These are phyloP conservation scores for Salix caprea DNA, from an alignment of 345 rosid species.

Conservation along the genomic window DNA sequence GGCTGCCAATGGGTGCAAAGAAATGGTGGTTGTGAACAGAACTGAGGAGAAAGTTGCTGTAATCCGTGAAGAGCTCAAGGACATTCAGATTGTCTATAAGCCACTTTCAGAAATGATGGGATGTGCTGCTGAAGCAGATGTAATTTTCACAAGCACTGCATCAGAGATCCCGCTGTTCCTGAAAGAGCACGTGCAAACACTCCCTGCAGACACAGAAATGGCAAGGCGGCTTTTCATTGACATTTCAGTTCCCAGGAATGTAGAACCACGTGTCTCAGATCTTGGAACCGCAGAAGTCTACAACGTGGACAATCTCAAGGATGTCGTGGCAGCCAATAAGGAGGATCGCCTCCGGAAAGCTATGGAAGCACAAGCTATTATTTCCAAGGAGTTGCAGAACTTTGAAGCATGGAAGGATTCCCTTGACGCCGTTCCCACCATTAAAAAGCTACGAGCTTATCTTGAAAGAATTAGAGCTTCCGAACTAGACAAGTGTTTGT, in stretches of 20 bases:
- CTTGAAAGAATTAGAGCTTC: slow-evolving; percentile 22
- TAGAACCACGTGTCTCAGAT: slow-evolving; percentile 14
- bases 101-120: slow-evolving; percentile 20
- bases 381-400: slow-evolving; percentile 11
- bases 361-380: slow-evolving; percentile 17
- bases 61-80: slow-evolving; percentile 16
- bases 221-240: slow-evolving; percentile 15
- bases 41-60: slow-evolving; percentile 20
- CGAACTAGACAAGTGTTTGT: slow-evolving; percentile 20
- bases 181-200: slow-evolving; percentile 8
- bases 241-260: slow-evolving; percentile 27
- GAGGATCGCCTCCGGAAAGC: slow-evolving; percentile 26
- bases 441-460: slow-evolving; percentile 19
- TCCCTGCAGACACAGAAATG: slow-evolving; percentile 2
- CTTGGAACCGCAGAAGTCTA: slow-evolving; percentile 17
- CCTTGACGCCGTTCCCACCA: slow-evolving; percentile 22
- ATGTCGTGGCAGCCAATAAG: slow-evolving; percentile 22
- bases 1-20: slow-evolving; percentile 23
- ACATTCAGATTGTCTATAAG: slow-evolving; percentile 16
- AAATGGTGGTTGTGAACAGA: slow-evolving; percentile 21
- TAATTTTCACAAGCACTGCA: slow-evolving; percentile 24
- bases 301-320: slow-evolving; percentile 25
- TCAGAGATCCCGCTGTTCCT: slow-evolving; percentile 21
- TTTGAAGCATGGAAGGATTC: slow-evolving; percentile 32
- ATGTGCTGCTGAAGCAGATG: slow-evolving; percentile 21